Conservation (phyloP, 371 early-diverging fungal genomes). For the Actinomucor elegans region DNA sequence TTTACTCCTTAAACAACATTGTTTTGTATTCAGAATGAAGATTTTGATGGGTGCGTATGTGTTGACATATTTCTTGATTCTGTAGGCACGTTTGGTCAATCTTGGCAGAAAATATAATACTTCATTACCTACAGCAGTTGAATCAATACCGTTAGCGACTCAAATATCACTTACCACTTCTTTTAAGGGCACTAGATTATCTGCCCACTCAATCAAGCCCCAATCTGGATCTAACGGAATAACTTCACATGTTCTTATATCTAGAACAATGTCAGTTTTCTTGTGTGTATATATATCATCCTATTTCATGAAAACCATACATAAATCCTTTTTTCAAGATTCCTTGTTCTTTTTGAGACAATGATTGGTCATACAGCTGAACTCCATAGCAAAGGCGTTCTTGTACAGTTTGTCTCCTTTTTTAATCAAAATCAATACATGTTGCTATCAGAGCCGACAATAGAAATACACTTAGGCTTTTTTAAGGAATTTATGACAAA, state of each 20-base stretch:
- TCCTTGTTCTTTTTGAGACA: constrained; percentile 78
- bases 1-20: neutral
- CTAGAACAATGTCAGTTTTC: constrained; percentile 17
- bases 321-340: constrained; percentile 65
- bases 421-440: constrained; percentile 92
- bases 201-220: constrained; percentile 98
- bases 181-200: constrained; percentile 58
- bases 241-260: constrained; percentile 95
- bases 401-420: constrained; percentile 98
- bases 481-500: constrained; percentile 90
- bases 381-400: constrained; percentile 96
- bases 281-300: neutral
- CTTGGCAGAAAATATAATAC: too few relatives aligned
- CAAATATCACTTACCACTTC: constrained; percentile 18
- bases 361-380: constrained; percentile 89
- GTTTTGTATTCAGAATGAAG: neutral
- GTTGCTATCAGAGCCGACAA: constrained; percentile 85
- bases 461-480: constrained; percentile 84
- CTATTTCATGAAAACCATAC: constrained; percentile 33
- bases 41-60: neutral
- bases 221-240: constrained; percentile 92
- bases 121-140: constrained; percentile 4
- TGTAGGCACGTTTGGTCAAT: too few relatives aligned
- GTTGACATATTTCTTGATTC: too few relatives aligned
- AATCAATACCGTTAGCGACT: constrained; percentile 10